phyloP scores from a whole-genome alignment of 2,329 filamentous ascomycete genomes.

The Fusarium compactum region DNA sequence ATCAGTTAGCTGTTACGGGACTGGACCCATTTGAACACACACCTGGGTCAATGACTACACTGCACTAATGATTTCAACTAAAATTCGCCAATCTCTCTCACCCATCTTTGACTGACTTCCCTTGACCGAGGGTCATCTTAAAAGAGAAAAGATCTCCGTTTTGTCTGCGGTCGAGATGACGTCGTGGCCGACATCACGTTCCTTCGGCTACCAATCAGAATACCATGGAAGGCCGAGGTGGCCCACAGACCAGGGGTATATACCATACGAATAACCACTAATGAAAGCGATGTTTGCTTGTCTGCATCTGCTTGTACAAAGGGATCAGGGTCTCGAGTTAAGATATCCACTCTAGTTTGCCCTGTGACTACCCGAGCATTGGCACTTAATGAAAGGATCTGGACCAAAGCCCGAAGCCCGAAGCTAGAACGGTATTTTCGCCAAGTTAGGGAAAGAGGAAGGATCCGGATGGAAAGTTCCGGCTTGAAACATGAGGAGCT shows the following conservation, averaged over 20 bases:
- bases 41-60: background rate
- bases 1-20: background rate
- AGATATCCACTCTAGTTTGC: background rate
- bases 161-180: background rate
- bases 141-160: background rate
- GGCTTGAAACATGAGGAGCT: background rate
- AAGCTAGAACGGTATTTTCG: background rate
- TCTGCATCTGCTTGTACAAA: background rate
- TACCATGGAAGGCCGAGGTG: too few species aligned
- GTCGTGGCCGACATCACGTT: background rate
- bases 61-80: background rate
- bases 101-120: background rate
- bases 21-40: background rate
- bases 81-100: background rate
- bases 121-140: background rate
- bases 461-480: background rate
- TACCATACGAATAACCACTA: background rate
- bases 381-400: background rate
- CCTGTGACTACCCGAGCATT: background rate
- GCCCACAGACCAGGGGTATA: background rate
- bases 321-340: background rate
- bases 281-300: background rate
- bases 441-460: background rate
- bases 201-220: background rate
- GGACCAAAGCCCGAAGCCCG: background rate